Percentiles rank a stretch among this genome's conserved stretches.
Evolutionary conservation across 225 moss, liverwort and hornwort species (phyloP).

Genomic region (Pseudoscleropodium purum): DNA sequence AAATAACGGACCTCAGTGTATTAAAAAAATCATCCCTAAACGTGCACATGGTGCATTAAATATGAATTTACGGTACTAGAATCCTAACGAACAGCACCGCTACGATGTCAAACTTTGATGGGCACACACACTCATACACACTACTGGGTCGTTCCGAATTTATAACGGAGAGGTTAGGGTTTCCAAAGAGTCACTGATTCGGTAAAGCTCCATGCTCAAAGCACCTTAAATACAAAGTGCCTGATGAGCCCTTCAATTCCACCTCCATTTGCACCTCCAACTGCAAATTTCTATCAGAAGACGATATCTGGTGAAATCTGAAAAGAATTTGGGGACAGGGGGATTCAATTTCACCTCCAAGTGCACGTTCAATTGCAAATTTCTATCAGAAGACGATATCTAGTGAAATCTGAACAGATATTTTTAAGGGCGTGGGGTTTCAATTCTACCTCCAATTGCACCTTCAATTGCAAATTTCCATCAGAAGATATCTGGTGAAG

Average conservation of each 20-base stretch:
- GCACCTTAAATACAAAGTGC: neutral
- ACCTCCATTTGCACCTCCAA: neutral
- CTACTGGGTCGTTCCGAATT: neutral
- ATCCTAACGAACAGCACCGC: neutral
- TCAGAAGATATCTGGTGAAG: neutral
- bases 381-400: neutral
- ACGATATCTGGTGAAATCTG: neutral
- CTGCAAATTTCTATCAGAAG: neutral
- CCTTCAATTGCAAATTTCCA: neutral
- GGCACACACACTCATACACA: neutral
- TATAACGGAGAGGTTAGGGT: neutral
- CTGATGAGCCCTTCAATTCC: neutral
- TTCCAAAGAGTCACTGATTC: neutral
- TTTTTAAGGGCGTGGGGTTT: neutral
- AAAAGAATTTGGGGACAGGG: neutral
- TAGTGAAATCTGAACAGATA: neutral
- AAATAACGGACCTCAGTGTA: neutral
- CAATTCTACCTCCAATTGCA: neutral
- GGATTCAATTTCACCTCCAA: neutral
- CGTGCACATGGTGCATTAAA: neutral
- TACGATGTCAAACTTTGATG: neutral
- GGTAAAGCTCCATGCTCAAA: neutral
- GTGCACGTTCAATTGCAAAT: neutral
- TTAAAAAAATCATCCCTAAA: neutral
- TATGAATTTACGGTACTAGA: neutral